Evolutionary conservation across 78 protist genomes (phyloP), one percentile per base, ranked within the genome.

Genomic region (Pelomyxa schiedti): DNA sequence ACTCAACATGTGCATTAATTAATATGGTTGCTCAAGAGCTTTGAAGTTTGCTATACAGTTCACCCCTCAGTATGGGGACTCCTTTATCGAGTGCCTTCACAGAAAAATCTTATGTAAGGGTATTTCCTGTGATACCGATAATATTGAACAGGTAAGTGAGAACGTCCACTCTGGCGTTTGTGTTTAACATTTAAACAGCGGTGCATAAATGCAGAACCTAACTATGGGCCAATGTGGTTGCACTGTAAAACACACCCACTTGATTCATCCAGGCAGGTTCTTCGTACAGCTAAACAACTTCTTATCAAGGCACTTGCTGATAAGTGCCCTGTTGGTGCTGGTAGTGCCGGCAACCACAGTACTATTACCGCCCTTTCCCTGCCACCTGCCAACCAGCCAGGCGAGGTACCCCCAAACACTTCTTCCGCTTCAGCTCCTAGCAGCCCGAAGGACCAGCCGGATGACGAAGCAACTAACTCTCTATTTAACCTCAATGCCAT

Each of bases 61-160:
- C 84, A 93, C 97, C 58, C 97, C 96, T 24, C 97, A 94, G 77
- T 94, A 90, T 76, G 97, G 97, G 41, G 97, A 94, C 63, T 90
- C 96, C 2, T 94, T 94, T 47, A 72, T 94, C 26, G 97, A 94
- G 76, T 41, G 71, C 52, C 75, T 92, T 2, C 2, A 88, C 30
- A 74, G 86, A 22, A 86, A 84, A 26, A 53, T 92, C 4, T 77
- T 93, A 70, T 66, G 63, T n/a, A 47, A 72, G 63, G 90, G 92
- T 5, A 22, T 53, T 9, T 73, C 73, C 35, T 77, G 73, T 29
- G 86, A 88, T 52, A 42, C 71, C 28, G 77, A n/a, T n/a, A n/a
- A n/a, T n/a, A n/a, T n/a, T n/a, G n/a, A n/a, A n/a, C n/a, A n/a
- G n/a, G n/a, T n/a, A n/a, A n/a, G n/a, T n/a, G n/a, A n/a, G n/a